These are phyloP conservation scores for Keithomyces neogunnii DNA, from an alignment of 2,329 filamentous ascomycete genomes.

Conservation along the genomic window DNA sequence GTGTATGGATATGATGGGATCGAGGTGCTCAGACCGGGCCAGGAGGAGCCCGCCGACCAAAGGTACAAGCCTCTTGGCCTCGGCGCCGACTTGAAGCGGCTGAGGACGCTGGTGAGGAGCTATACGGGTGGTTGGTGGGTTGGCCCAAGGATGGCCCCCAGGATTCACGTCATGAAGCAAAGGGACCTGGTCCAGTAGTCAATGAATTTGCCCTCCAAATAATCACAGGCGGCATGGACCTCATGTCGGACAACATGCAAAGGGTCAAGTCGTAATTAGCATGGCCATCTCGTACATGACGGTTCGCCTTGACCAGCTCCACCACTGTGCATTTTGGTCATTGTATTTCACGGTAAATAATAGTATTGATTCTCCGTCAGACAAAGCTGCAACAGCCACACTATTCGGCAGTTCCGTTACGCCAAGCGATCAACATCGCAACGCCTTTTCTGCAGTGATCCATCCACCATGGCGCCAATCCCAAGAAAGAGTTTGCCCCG, in stretches of 20 bases:
- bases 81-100: slow-evolving; percentile 28
- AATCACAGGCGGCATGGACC: no score
- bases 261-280: no score
- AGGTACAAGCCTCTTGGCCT: slow-evolving; percentile 32
- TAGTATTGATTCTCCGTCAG: no score
- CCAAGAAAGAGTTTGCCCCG: neutral
- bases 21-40: slow-evolving; percentile 45
- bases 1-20: slow-evolving; percentile 51
- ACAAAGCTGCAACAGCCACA: no score
- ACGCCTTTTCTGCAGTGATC: neutral
- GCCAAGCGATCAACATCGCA: neutral
- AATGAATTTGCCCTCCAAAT: no score
- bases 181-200: neutral
- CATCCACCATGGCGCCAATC: neutral
- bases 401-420: no score
- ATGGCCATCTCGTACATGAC: no score
- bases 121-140: slow-evolving; percentile 56
- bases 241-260: no score
- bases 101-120: slow-evolving; percentile 33
- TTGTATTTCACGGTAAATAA: no score
- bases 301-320: no score
- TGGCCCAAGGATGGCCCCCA: slow-evolving; percentile 51
- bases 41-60: slow-evolving; percentile 2
- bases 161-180: slow-evolving; percentile 40
- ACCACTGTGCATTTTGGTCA: no score